These are phyloP conservation scores for Dendrobium catenatum DNA, from an alignment of 106 monocot genomes.

Conservation along the genomic window DNA sequence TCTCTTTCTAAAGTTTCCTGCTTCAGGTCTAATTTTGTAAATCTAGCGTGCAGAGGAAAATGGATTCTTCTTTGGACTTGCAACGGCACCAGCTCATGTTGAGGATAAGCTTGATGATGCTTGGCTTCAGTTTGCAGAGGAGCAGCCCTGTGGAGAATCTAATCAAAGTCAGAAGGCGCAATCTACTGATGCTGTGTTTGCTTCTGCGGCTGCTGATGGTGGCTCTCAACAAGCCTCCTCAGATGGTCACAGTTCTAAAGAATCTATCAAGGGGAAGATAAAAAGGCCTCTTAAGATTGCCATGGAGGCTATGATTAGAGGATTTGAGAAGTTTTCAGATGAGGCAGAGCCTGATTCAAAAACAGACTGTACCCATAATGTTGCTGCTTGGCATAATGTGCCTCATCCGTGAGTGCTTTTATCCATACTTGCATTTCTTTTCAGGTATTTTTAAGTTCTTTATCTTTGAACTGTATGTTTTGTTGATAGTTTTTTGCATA, in stretches of 20 bases:
- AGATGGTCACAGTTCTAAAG: background rate
- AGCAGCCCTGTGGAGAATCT: conserved; percentile 34
- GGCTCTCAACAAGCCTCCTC: conserved; percentile 43
- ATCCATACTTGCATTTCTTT: background rate
- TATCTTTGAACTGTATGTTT: background rate
- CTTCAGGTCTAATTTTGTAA: background rate
- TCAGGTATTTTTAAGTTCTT: too few relatives aligned
- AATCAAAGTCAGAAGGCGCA: conserved; percentile 15
- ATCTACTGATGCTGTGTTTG: conserved; percentile 39
- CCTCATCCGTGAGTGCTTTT: conserved; percentile 55
- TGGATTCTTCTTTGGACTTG: conserved; percentile 85
- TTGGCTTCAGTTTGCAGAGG: conserved; percentile 82
- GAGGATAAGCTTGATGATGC: conserved; percentile 88
- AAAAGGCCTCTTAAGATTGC: conserved; percentile 50
- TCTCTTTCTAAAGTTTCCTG: background rate
- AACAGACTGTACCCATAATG: conserved; percentile 42
- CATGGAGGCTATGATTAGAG: conserved; percentile 89
- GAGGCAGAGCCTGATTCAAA: conserved; percentile 19
- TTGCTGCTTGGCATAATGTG: conserved; percentile 94
- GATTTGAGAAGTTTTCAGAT: conserved; percentile 51
- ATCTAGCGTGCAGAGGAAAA: conserved; percentile 27
- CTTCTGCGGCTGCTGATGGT: conserved; percentile 57
- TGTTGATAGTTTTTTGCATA: background rate
- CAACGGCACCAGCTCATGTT: conserved; percentile 93
- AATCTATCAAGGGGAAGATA: background rate